Evolutionary conservation across 1,139 yeast species (phyloP).

Genomic region (Yarrowia galli): DNA sequence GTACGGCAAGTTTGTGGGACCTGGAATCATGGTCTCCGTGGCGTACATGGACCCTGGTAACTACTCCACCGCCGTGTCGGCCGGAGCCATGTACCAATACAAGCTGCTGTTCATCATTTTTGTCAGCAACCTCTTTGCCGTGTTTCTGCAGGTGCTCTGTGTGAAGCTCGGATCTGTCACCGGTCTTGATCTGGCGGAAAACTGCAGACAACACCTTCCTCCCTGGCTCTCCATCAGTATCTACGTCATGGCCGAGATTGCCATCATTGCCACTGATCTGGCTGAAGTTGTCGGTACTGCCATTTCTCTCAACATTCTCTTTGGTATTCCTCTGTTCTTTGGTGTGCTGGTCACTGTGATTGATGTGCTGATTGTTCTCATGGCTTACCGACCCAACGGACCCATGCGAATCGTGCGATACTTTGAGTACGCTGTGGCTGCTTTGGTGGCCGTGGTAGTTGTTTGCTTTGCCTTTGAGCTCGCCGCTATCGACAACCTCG

Average conservation of each 20-base stretch:
- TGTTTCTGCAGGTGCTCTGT: conserved; percentile 74
- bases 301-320: conserved; percentile 73
- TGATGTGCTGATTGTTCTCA: conserved; percentile 74
- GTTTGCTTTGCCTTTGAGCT: conserved; percentile 75
- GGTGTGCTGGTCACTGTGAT: conserved; percentile 76
- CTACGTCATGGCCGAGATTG: conserved; percentile 77
- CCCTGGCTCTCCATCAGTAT: conserved; percentile 62
- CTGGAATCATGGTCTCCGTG: conserved; percentile 77
- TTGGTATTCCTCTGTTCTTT: conserved; percentile 75
- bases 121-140: conserved; percentile 73
- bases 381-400: conserved; percentile 77
- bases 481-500: conserved; percentile 58
- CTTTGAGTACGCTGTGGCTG: conserved; percentile 72
- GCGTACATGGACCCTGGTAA: conserved; percentile 90
- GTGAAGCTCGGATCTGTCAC: conserved; percentile 82
- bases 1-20: conserved; percentile 71
- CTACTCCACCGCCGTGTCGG: conserved; percentile 78
- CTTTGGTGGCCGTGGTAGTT: conserved; percentile 71
- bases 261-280: conserved; percentile 83
- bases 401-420: conserved; percentile 67
- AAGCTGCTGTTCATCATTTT: conserved; percentile 71
- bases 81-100: conserved; percentile 73
- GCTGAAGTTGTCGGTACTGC: conserved; percentile 93
- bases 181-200: conserved; percentile 76
- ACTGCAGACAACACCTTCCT: conserved; percentile 70